A percentile compares a stretch with the other conserved stretches of the same genome.
These are phyloP conservation scores for Exophiala aquamarina DNA, from an alignment of 2,329 filamentous ascomycete species.

Conservation along the genomic window DNA sequence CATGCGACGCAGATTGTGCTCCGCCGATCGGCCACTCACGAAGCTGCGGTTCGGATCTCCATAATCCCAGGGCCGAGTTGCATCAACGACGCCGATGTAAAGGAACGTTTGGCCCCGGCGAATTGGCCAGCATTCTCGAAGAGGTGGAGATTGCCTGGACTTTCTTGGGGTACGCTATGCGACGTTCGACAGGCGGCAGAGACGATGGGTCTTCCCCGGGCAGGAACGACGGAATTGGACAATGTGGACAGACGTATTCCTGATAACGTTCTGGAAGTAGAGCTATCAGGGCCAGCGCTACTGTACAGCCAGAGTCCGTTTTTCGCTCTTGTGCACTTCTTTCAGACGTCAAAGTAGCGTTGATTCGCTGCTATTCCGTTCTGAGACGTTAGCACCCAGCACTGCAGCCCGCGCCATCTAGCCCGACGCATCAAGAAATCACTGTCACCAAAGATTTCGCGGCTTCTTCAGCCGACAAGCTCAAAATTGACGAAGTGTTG, in stretches of 20 bases:
- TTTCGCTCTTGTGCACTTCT: too few relatives aligned
- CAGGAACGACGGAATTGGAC: neutral
- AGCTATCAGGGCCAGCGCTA: conserved; percentile 41
- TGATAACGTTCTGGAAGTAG: conserved; percentile 43
- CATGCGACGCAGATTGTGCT: conserved; percentile 33
- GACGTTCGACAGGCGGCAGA: conserved; percentile 1
- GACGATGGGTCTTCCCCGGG: conserved; percentile 5
- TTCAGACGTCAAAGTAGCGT: too few relatives aligned
- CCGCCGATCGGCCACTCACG: conserved; percentile 23
- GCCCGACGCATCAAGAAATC: too few relatives aligned
- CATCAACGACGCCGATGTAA: conserved; percentile 8
- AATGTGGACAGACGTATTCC: conserved; percentile 33
- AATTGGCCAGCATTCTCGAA: conserved; percentile 4
- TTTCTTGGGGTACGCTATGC: too few relatives aligned
- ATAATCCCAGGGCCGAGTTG: conserved; percentile 25
- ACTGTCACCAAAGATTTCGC: too few relatives aligned
- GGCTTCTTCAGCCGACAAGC: too few relatives aligned
- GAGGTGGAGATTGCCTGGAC: too few relatives aligned
- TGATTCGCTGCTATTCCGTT: too few relatives aligned
- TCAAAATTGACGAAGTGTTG: too few relatives aligned
- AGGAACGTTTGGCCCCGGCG: conserved; percentile 7
- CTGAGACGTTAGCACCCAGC: too few relatives aligned
- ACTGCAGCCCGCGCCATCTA: too few relatives aligned
- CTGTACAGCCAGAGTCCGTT: too few relatives aligned
- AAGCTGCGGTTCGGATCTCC: conserved; percentile 15